Evolutionary conservation across 306 rosid species (phyloP).

Genomic region (Malus asiatica): DNA sequence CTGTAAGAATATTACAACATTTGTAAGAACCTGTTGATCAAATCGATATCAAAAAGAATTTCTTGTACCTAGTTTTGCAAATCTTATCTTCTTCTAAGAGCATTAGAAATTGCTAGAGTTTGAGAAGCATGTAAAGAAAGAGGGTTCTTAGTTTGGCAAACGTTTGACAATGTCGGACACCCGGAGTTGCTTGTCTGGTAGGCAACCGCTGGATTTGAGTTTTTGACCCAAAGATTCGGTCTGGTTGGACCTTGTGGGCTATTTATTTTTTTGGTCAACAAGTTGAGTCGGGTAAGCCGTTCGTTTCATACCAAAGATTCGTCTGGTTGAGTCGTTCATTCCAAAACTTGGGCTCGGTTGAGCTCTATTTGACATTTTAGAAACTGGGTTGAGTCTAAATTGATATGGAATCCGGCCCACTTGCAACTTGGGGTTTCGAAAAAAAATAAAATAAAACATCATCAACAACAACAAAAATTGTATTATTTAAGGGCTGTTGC

Average conservation of each 20-base stretch:
- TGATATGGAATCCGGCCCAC: background rate
- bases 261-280: background rate
- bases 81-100: slow-evolving; percentile 5
- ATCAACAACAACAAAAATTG: background rate
- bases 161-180: background rate
- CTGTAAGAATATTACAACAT: slow-evolving; percentile 18
- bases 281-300: background rate
- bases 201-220: too few species aligned
- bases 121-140: background rate
- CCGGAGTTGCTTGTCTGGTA: background rate
- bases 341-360: background rate
- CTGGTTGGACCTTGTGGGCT: too few species aligned
- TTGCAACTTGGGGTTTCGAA: background rate
- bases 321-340: too few species aligned
- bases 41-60: background rate
- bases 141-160: background rate
- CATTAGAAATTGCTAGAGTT: too few species aligned
- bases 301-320: too few species aligned
- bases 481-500: background rate
- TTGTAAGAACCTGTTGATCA: background rate
- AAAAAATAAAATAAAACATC: too few species aligned
- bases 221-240: background rate
- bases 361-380: background rate
- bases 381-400: background rate
- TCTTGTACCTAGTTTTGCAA: slow-evolving; percentile 28